Evolutionary conservation across 345 rosid genomes (phyloP), one percentile per base, ranked within the genome.

Genomic region (Citrus sp.): DNA sequence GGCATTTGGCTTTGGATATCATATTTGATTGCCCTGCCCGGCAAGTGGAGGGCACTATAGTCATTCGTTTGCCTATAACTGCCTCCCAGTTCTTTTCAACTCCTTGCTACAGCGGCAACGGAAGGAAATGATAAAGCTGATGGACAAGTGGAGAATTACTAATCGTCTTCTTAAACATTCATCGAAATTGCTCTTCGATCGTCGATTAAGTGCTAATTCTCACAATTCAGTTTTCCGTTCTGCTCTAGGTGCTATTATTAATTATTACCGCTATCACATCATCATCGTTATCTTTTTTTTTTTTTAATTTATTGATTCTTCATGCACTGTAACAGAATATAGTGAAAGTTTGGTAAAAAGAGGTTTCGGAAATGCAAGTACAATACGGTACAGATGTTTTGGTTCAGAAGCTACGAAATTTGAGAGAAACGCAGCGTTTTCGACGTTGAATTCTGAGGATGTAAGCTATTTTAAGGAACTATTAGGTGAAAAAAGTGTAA

Each of bases 401-500:
- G 90, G 92, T 27, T 82, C 91, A 27, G 58, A 59, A 67, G 85
- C 86, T 64, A 32, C 85, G 7, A 56, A 69, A 63, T 77, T 90
- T 55, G 81, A 90, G 86, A 86, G 97, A 82, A 92, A 85, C 83
- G 86, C 95, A 18, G 83, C 85, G 74, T 96, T 92, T 84, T 81
- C 94, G 30, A 87, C 83, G 1, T 79, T 96, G 85, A 87, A 87
- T 84, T 82, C 89, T 0, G 91, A 89, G 46, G 98, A 96, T 38
- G 78, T 92, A 63, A 85, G 88, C 74, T 87, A 85, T 76, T 94
- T 96, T 65, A 92, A 81, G 84, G 83, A 84, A 42, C 71, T 94
- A 14, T 63, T 96, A 40, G 97, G 98, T 60, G 97, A 89, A 22
- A 94, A 85, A 75, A 85, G 88, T 65, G 98, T 91, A 7, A 46